phyloP scores from a whole-genome alignment of 371 early-diverging fungal species.

The Mortierella sp. region DNA sequence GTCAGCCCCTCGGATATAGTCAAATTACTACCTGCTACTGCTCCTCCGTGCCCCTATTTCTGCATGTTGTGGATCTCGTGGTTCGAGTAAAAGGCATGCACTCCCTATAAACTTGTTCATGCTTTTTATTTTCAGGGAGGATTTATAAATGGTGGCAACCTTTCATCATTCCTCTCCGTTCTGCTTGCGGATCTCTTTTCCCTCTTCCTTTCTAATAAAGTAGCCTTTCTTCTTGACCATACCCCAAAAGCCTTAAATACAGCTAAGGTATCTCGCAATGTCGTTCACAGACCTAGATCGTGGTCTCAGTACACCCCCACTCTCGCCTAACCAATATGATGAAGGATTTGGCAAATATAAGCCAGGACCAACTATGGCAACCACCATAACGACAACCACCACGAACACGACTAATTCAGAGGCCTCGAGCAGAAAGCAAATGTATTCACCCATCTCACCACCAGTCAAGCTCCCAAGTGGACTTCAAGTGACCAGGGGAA shows the following conservation, averaged over 20 bases:
- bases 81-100: background rate
- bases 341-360: constrained; percentile 2
- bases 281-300: constrained; percentile 47
- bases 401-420: background rate
- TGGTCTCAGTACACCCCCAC: constrained; percentile 35
- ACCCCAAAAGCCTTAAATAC: background rate
- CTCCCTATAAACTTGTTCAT: too few relatives aligned
- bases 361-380: background rate
- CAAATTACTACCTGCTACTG: too few relatives aligned
- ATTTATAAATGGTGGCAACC: background rate
- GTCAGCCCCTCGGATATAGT: too few relatives aligned
- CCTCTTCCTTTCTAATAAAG: background rate
- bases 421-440: background rate
- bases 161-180: too few relatives aligned
- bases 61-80: background rate
- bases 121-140: background rate
- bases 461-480: constrained; percentile 25
- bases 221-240: background rate
- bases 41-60: too few relatives aligned
- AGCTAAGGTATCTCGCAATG: constrained; percentile 10
- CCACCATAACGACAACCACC: constrained; percentile 1
- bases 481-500: constrained; percentile 29
- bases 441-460: constrained; percentile 3
- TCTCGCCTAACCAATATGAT: constrained; percentile 19
- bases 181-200: background rate